Percentiles rank a stretch among this genome's conserved stretches.
Evolutionary conservation across 495 filamentous ascomycete species (phyloP).

Genomic region (Astrothelium macrocarpum): DNA sequence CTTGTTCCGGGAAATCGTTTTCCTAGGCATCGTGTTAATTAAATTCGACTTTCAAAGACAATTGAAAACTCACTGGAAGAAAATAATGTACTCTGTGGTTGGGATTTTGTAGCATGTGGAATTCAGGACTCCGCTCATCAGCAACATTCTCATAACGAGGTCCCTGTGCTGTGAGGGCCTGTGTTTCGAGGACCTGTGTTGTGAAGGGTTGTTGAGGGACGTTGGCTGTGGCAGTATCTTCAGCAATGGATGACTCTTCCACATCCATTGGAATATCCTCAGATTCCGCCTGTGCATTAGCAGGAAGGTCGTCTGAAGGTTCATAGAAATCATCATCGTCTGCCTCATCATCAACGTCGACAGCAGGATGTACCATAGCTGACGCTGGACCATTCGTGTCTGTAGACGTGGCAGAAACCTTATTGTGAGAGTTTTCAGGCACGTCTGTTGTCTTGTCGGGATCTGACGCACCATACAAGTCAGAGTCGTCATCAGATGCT

Average conservation of each 20-base stretch:
- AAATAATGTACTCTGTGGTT: too few relatives aligned
- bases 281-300: background rate
- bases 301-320: background rate
- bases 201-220: background rate
- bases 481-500: conserved; percentile 18
- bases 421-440: conserved; percentile 12
- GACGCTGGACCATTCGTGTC: background rate
- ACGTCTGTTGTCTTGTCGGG: background rate
- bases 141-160: too few relatives aligned
- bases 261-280: background rate
- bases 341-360: conserved; percentile 31
- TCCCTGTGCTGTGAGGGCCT: too few relatives aligned
- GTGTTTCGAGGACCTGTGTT: background rate
- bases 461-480: conserved; percentile 12
- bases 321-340: conserved; percentile 10
- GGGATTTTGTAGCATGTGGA: too few relatives aligned
- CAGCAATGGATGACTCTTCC: background rate
- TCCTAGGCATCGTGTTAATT: conserved; percentile 11
- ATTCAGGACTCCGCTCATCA: too few relatives aligned
- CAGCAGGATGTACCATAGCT: background rate
- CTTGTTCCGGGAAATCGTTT: background rate
- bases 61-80: background rate
- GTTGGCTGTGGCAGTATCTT: background rate
- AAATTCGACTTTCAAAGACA: background rate
- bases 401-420: background rate